Evolutionary conservation across 805 yeast genomes (phyloP).

Genomic region (Schizosaccharomyces cryophilus): DNA sequence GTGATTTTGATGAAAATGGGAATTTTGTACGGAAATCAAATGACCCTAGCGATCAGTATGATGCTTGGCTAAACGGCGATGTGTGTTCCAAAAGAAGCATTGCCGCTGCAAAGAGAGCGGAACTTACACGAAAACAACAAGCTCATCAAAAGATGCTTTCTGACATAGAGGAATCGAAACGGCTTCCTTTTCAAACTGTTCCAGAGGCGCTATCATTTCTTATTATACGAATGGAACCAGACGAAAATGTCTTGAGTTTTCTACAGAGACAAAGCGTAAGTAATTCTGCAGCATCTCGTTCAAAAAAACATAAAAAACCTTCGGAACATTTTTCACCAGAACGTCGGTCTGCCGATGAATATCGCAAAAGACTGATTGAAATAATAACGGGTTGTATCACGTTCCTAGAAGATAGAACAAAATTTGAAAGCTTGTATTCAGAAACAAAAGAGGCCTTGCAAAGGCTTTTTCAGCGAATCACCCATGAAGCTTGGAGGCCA

Average conservation of each 20-base stretch:
- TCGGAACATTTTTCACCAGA: background rate
- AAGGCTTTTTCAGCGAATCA: background rate
- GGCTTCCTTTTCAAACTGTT: conserved; percentile 5
- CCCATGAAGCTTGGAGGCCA: background rate
- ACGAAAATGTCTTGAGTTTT: conserved; percentile 35
- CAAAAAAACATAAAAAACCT: background rate
- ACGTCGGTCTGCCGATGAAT: background rate
- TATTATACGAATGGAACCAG: conserved; percentile 27
- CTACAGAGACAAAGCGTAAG: conserved; percentile 14
- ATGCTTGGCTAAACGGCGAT: conserved; percentile 18
- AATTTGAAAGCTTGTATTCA: background rate
- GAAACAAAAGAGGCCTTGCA: background rate
- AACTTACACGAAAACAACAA: conserved; percentile 5
- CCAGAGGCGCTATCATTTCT: conserved; percentile 14
- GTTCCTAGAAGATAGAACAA: background rate
- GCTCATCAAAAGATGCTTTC: background rate
- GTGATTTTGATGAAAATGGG: conserved; percentile 36
- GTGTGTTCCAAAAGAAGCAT: conserved; percentile 16
- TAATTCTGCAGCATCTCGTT: background rate
- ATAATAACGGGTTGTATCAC: background rate
- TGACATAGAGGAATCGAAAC: background rate
- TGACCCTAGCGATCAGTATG: conserved; percentile 15
- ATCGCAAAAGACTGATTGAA: background rate
- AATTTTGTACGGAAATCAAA: conserved; percentile 25
- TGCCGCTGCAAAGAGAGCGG: conserved; percentile 18